A percentile compares a stretch with the other conserved stretches of the same genome.
These are phyloP conservation scores for Chlamydomonas sphaeroides DNA, from an alignment of 139 green algal species.

Conservation along the genomic window DNA sequence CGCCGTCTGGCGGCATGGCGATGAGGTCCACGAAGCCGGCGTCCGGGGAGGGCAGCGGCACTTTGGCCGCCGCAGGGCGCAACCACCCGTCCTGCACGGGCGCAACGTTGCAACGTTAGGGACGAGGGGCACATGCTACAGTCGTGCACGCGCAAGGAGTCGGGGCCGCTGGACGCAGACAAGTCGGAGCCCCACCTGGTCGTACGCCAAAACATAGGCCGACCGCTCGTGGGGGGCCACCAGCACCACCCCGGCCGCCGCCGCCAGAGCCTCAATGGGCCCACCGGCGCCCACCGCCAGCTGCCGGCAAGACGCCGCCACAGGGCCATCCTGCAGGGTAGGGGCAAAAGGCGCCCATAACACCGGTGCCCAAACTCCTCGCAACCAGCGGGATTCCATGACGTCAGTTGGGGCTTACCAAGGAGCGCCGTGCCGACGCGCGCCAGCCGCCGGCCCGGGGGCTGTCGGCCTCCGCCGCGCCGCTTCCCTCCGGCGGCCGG, in stretches of 20 bases:
- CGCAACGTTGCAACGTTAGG: too few species aligned
- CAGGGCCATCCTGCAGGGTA: too few species aligned
- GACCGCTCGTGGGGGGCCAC: constrained; percentile 11
- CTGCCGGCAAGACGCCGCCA: not conserved
- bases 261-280: constrained; percentile 8
- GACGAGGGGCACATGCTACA: too few species aligned
- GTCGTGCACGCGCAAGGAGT: too few species aligned
- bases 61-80: not conserved
- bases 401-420: too few species aligned
- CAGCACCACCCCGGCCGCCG: constrained; percentile 7
- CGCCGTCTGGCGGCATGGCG: not conserved
- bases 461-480: not conserved
- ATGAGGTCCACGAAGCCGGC: not conserved
- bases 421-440: too few species aligned
- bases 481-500: not conserved
- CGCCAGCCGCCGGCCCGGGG: too few species aligned
- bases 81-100: constrained; percentile 2
- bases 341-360: too few species aligned
- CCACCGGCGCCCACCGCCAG: not conserved
- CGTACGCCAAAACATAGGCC: not conserved
- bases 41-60: constrained; percentile 6
- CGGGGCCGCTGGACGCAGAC: too few species aligned
- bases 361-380: too few species aligned
- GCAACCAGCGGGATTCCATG: too few species aligned
- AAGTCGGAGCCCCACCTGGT: not conserved